Conservation (phyloP, 1,139 yeast genomes). For the Geotrichum candidum region DNA sequence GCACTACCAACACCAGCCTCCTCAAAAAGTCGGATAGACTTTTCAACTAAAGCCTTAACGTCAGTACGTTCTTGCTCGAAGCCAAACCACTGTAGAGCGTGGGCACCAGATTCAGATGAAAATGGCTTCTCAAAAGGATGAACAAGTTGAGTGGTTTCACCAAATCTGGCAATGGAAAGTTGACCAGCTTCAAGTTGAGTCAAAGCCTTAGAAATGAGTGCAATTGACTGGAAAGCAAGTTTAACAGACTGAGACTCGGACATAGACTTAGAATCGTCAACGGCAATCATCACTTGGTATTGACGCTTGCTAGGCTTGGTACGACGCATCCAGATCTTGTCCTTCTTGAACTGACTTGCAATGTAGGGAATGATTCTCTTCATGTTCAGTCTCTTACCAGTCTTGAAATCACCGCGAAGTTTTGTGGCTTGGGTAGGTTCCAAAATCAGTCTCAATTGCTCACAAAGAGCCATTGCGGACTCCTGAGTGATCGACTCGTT, state of each 20-base stretch:
- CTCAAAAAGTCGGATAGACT: slow-evolving; percentile 69
- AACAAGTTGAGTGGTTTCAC: slow-evolving; percentile 74
- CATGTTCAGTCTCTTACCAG: slow-evolving; percentile 96
- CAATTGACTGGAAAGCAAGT: slow-evolving; percentile 90
- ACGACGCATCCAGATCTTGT: slow-evolving; percentile 96
- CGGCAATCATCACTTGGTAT: slow-evolving; percentile 95
- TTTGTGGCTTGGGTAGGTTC: slow-evolving; percentile 96
- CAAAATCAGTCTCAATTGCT: slow-evolving; percentile 83
- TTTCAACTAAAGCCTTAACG: slow-evolving; percentile 63
- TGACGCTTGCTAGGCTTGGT: slow-evolving; percentile 96
- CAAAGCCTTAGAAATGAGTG: slow-evolving; percentile 87
- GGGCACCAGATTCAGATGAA: slow-evolving; percentile 75
- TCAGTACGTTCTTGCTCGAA: slow-evolving; percentile 88
- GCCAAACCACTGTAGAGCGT: slow-evolving; percentile 80
- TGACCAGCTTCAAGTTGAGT: slow-evolving; percentile 95
- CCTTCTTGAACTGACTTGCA: slow-evolving; percentile 95
- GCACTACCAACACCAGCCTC: slow-evolving; percentile 42
- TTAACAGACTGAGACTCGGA: slow-evolving; percentile 85
- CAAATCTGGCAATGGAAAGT: slow-evolving; percentile 83
- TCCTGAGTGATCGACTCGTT: slow-evolving; percentile 84
- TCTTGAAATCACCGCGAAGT: slow-evolving; percentile 89
- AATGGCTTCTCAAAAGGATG: slow-evolving; percentile 89
- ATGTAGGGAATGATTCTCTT: slow-evolving; percentile 95
- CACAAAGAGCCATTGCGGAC: slow-evolving; percentile 80
- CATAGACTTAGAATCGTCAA: slow-evolving; percentile 97